Base-by-base conservation (phyloP, 108 stramenopile species). In the Cylindrotheca fusiformis region DNA sequence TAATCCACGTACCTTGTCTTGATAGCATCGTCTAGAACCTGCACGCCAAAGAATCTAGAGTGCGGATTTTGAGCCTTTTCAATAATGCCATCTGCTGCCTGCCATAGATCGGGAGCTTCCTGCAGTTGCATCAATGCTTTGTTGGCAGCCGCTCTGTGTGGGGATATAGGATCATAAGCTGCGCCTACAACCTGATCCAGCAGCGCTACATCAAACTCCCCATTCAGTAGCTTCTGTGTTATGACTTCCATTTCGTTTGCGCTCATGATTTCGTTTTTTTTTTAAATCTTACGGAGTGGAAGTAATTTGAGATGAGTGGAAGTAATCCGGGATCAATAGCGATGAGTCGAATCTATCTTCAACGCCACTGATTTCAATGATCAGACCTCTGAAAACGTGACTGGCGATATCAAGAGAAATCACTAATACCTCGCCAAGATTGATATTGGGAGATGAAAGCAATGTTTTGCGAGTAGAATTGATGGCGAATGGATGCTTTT, bases 101-200 rank as follows among this genome's bases (percentile, higher is more conserved):
- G 81, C 95, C 95, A 96, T 10, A 90, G 56, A 52, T 87, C 79
- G 4, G 85, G 81, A 36, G 75, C 68, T 67, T 91, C 95, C 62
- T 93, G 95, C 27, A 96, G 75, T 50, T 85, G 84, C 92, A 96
- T 96, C 14, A 96, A 69, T n/a, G 84, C 76, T 55, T 86, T 88
- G 75, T 96, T 96, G 36, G 95, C 95, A 32, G 65, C 57, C 22
- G 85, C 81, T 45, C 89, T 85, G 53, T 91, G 80, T 0, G 95
- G 95, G 27, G 82, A 77, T 32, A 75, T 54, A 20, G 95, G 91
- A 75, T 76, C 74, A 77, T 91, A 96, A 10, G 95, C 91, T 19
- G 85, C 81, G 19, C 72, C 68, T 0, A 96, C 78, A 0, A 96
- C 75, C 64, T 87, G 72, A 62, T 96, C 95, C 51, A 96, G 80